A percentile compares a stretch with the other conserved stretches of the same genome.
These are phyloP conservation scores for Arabidopsis lyrata DNA, from an alignment of 441 rosid genomes.

Conservation along the genomic window DNA sequence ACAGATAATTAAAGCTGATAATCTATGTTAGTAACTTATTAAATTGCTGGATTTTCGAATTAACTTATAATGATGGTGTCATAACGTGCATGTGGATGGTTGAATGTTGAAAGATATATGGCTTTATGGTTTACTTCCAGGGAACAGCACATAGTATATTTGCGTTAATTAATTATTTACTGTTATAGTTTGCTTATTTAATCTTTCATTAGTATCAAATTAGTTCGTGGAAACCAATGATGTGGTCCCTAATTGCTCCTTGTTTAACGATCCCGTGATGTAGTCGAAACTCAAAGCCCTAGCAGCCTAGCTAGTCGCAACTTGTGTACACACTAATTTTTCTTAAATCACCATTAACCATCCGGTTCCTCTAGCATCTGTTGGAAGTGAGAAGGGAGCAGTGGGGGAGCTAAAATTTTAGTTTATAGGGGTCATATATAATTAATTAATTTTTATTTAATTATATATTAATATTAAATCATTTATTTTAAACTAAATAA, in stretches of 20 bases:
- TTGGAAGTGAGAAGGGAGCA: neutral
- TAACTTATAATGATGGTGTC: conserved; percentile 49
- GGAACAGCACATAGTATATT: conserved; percentile 46
- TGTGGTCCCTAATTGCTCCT: conserved; percentile 69
- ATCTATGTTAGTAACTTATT: conserved; percentile 39
- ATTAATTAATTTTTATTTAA: too few species aligned
- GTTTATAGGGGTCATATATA: too few species aligned
- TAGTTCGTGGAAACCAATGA: conserved; percentile 44
- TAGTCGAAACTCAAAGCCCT: conserved; percentile 46
- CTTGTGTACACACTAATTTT: conserved; percentile 29
- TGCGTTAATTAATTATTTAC: conserved; percentile 22
- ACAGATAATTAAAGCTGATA: conserved; percentile 26
- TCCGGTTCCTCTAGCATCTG: neutral
- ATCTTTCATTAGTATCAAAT: conserved; percentile 23
- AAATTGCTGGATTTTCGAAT: conserved; percentile 27
- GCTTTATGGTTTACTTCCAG: conserved; percentile 46
- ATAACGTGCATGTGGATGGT: conserved; percentile 53
- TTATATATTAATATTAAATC: too few species aligned
- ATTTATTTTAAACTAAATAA: too few species aligned
- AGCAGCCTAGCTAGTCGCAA: conserved; percentile 28
- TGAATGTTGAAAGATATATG: conserved; percentile 47
- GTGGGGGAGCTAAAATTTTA: too few species aligned
- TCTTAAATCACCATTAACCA: neutral
- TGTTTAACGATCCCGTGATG: conserved; percentile 32
- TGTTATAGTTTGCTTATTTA: conserved; percentile 18